A percentile compares a stretch with the other conserved stretches of the same genome.
phyloP scores from a whole-genome alignment of 768 basidiomycete genomes.

The Mycena kentingensis region DNA sequence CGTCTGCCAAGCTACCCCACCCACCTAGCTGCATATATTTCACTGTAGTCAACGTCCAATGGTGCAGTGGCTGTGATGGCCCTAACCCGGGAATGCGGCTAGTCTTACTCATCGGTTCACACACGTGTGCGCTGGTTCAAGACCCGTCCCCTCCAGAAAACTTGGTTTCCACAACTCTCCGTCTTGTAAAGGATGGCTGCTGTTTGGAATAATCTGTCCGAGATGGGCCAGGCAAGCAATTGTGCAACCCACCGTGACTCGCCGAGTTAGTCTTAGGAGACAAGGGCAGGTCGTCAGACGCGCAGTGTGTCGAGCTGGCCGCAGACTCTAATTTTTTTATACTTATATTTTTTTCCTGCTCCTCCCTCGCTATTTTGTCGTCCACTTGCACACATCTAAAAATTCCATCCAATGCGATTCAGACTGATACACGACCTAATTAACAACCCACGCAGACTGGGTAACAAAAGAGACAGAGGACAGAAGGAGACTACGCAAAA shows the following conservation, averaged over 20 bases:
- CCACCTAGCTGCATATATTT: background rate
- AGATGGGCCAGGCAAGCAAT: constrained; percentile 91
- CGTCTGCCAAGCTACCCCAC: too few species aligned
- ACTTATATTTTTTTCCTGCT: constrained; percentile 9
- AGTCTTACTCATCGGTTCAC: constrained; percentile 60
- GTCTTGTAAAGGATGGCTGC: constrained; percentile 60
- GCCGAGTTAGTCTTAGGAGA: constrained; percentile 95
- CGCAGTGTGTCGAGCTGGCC: constrained; percentile 73
- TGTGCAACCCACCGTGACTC: constrained; percentile 81
- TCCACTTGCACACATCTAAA: background rate
- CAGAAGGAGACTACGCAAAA: constrained; percentile 1
- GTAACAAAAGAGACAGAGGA: constrained; percentile 2
- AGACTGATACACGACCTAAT: constrained; percentile 18
- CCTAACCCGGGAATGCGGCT: constrained; percentile 79
- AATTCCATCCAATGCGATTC: constrained; percentile 19
- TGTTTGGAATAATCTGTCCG: constrained; percentile 83
- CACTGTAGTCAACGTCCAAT: constrained; percentile 33
- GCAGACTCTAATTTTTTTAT: constrained; percentile 71
- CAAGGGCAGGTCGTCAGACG: constrained; percentile 83
- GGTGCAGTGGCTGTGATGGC: constrained; percentile 81
- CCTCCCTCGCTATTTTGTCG: background rate
- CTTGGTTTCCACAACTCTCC: constrained; percentile 79
- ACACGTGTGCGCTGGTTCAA: constrained; percentile 89
- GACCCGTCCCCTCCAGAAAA: constrained; percentile 94
- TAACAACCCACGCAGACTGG: constrained; percentile 22